phyloP scores from a whole-genome alignment of 768 basidiomycete species.

The Strobilomyces echinocephalus region DNA sequence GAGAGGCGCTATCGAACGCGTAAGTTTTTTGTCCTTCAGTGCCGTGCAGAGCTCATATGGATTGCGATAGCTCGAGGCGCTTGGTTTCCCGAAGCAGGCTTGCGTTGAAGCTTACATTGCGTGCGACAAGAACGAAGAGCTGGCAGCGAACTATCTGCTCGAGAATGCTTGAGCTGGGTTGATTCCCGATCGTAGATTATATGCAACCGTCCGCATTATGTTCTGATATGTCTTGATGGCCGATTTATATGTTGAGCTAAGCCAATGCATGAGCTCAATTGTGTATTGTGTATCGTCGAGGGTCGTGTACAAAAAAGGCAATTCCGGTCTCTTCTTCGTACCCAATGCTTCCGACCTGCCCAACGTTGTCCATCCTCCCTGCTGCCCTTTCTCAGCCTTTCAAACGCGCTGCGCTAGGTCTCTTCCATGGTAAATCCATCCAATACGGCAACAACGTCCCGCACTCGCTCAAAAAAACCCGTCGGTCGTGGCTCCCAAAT shows the following conservation, averaged over 20 bases:
- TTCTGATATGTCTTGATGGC: not conserved
- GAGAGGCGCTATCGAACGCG: not conserved
- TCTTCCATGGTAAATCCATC: conserved; percentile 78
- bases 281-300: not conserved
- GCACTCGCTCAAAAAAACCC: conserved; percentile 83
- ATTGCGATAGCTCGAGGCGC: not conserved
- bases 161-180: not conserved
- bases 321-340: not conserved
- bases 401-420: conserved; percentile 74
- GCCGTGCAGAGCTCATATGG: not conserved
- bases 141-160: conserved; percentile 1
- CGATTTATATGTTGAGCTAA: not conserved
- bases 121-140: conserved; percentile 8
- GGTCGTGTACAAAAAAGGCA: not conserved
- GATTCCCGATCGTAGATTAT: not conserved
- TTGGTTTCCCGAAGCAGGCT: conserved; percentile 3
- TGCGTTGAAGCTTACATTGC: conserved; percentile 5
- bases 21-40: not conserved
- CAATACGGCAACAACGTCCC: conserved; percentile 87
- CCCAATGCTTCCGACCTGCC: conserved; percentile 23
- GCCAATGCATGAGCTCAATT: no score
- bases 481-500: conserved; percentile 85
- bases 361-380: conserved; percentile 18
- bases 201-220: not conserved
- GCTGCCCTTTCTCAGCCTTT: conserved; percentile 57